phyloP scores from a whole-genome alignment of 306 rosid species.

The Rosa chinensis region DNA sequence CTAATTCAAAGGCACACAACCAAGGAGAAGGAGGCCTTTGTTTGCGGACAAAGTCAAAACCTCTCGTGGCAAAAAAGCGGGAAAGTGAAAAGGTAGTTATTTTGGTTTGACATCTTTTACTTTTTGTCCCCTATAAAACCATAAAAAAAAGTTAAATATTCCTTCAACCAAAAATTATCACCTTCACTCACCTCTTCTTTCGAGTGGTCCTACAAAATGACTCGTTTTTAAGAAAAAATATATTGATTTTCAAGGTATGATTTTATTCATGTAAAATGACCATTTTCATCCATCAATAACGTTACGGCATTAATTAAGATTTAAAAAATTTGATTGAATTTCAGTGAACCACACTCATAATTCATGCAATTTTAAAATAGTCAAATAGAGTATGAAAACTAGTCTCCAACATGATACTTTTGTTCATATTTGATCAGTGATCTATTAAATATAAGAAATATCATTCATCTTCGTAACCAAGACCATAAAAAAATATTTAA shows the following conservation, averaged over 20 bases:
- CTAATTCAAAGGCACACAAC: slow-evolving; percentile 19
- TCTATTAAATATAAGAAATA: no score
- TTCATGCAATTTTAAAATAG: no score
- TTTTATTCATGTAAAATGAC: no score
- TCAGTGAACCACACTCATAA: no score
- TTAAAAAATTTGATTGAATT: no score
- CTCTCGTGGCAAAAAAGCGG: slow-evolving; percentile 30
- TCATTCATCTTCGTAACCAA: neutral
- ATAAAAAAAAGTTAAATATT: slow-evolving; percentile 16
- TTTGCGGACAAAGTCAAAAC: slow-evolving; percentile 42
- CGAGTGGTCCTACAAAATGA: neutral
- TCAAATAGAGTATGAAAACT: no score
- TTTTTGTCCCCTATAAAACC: slow-evolving; percentile 30
- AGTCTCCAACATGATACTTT: no score
- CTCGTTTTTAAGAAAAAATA: neutral
- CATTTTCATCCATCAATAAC: no score
- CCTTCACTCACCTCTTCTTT: neutral
- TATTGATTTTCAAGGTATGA: no score
- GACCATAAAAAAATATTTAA: no score
- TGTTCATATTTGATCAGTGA: no score
- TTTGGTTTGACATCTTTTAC: slow-evolving; percentile 48
- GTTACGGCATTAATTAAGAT: no score
- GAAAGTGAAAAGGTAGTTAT: slow-evolving; percentile 39
- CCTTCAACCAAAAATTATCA: neutral
- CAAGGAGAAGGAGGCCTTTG: slow-evolving; percentile 21